These are phyloP conservation scores for Chenopodium suecicum DNA, from an alignment of 148 eudicot species.

Conservation along the genomic window DNA sequence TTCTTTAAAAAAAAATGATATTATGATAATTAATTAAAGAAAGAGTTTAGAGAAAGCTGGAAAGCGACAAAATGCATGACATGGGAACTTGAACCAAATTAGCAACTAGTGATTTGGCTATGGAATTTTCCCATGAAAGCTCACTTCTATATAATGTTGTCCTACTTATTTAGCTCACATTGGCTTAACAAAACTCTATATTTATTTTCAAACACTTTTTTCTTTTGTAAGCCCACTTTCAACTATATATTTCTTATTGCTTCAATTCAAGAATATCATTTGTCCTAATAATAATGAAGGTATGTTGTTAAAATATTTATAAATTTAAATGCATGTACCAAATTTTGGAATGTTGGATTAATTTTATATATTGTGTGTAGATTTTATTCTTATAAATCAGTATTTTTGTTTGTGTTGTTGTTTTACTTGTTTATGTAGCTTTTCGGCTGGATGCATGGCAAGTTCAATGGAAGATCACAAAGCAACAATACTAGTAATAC, in stretches of 20 bases:
- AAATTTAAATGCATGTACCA: no score
- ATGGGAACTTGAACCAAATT: slow-evolving; percentile 44
- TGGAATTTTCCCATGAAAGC: slow-evolving; percentile 18
- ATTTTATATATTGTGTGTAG: not conserved
- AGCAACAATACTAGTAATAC: slow-evolving; percentile 25
- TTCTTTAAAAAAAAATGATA: no score
- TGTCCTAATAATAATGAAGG: slow-evolving; percentile 31
- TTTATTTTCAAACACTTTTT: slow-evolving; percentile 2
- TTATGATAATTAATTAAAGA: no score
- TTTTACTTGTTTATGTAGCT: slow-evolving; percentile 33
- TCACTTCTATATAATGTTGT: slow-evolving; percentile 38
- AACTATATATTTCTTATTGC: not conserved
- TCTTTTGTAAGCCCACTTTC: slow-evolving; percentile 16
- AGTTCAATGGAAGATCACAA: slow-evolving; percentile 43
- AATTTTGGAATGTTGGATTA: not conserved
- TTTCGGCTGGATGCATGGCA: slow-evolving; percentile 64
- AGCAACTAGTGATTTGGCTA: slow-evolving; percentile 30
- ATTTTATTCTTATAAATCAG: not conserved
- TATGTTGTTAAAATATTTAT: slow-evolving; percentile 4
- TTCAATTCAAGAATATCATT: not conserved
- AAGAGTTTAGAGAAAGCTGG: not conserved
- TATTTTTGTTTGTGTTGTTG: not conserved
- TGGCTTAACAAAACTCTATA: slow-evolving; percentile 4
- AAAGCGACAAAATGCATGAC: slow-evolving; percentile 35
- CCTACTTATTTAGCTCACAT: slow-evolving; percentile 12